phyloP scores from a whole-genome alignment of 2,329 filamentous ascomycete species.

The Zopfia rhizophila region DNA sequence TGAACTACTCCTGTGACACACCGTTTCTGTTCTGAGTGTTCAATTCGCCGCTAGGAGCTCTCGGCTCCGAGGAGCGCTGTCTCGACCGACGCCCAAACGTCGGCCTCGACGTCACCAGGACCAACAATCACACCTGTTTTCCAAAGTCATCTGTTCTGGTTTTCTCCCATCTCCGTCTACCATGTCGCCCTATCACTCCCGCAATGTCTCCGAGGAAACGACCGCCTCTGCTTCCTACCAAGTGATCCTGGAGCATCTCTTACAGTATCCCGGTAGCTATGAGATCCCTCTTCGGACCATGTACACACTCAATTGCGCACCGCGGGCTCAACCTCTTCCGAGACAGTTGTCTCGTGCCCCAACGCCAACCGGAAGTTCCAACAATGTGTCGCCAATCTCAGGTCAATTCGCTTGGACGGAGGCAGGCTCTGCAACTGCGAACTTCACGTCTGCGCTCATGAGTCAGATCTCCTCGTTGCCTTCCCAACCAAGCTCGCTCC shows the following conservation, averaged over 20 bases:
- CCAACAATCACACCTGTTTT: neutral
- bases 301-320: constrained; percentile 72
- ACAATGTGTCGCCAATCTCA: constrained; percentile 46
- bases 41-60: constrained; percentile 13
- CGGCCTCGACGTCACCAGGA: constrained; percentile 5
- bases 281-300: constrained; percentile 74
- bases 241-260: constrained; percentile 56
- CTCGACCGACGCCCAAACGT: too few species aligned
- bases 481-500: constrained; percentile 69
- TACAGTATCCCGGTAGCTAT: constrained; percentile 70
- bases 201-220: constrained; percentile 50
- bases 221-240: constrained; percentile 45
- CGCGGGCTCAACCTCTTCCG: constrained; percentile 56
- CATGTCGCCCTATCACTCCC: constrained; percentile 51
- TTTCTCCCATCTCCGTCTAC: constrained; percentile 4
- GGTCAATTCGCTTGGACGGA: constrained; percentile 45
- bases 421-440: constrained; percentile 52
- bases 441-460: constrained; percentile 63
- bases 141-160: constrained; percentile 2
- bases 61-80: constrained; percentile 8
- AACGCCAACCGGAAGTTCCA: constrained; percentile 50
- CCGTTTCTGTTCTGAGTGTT: constrained; percentile 10
- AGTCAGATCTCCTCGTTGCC: constrained; percentile 68
- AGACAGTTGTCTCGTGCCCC: constrained; percentile 40
- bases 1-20: constrained; percentile 7